phyloP scores from a whole-genome alignment of 164 flowering plant genomes.

The Litsea cubeba region DNA sequence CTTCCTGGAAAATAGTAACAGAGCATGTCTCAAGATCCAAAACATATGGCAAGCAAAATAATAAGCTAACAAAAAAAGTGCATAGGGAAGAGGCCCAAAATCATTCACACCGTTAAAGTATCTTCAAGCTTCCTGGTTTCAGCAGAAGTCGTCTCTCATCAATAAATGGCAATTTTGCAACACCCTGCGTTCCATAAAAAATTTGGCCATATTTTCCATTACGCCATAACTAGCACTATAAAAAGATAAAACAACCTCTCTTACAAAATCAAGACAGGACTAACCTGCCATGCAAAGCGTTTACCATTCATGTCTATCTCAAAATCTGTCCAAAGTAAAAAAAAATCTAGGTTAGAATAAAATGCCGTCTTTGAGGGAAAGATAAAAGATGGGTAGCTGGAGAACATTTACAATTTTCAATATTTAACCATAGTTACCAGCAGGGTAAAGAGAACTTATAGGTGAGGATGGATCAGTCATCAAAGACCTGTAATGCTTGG shows the following conservation, averaged over 20 bases:
- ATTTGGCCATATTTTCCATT: not conserved
- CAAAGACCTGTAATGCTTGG: slow-evolving; percentile 65
- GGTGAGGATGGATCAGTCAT: slow-evolving; percentile 90
- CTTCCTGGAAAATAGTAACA: slow-evolving; percentile 40
- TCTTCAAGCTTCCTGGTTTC: slow-evolving; percentile 79
- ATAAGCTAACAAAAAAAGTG: not conserved
- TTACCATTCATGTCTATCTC: slow-evolving; percentile 99
- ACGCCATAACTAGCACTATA: slow-evolving; percentile 2
- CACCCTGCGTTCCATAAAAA: slow-evolving; percentile 51
- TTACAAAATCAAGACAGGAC: not conserved
- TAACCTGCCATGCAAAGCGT: slow-evolving; percentile 97
- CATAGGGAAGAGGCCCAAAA: not conserved
- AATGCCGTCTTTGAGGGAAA: not conserved
- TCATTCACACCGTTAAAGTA: slow-evolving; percentile 65
- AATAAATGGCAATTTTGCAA: slow-evolving; percentile 93
- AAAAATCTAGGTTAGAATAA: slow-evolving; percentile 6
- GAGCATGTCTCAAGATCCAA: slow-evolving; percentile 5
- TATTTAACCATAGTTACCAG: slow-evolving; percentile 43
- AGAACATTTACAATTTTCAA: not conserved
- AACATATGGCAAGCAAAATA: not conserved
- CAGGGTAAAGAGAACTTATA: slow-evolving; percentile 68
- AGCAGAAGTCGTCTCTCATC: slow-evolving; percentile 70
- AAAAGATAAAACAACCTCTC: not conserved
- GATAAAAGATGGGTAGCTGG: not conserved
- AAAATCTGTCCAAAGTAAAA: slow-evolving; percentile 56